A percentile compares a stretch with the other conserved stretches of the same genome.
Conservation (phyloP, 1,284 basidiomycete species). For the Xerocomus subilludens region DNA sequence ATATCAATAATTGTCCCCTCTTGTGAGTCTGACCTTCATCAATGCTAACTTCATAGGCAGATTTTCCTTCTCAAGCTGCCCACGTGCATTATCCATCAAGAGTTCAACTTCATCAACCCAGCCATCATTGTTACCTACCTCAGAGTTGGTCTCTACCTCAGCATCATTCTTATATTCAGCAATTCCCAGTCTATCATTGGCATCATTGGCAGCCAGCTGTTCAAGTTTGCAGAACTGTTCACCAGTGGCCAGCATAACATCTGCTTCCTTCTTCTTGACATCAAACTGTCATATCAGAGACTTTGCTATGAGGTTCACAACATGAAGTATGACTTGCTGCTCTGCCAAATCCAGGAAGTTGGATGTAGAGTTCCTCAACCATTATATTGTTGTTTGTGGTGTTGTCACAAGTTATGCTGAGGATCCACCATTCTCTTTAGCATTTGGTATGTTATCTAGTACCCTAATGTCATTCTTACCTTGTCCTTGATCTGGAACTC, state of each 20-base stretch:
- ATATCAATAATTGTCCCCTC: not conserved
- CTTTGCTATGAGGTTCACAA: not conserved
- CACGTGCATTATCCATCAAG: no score
- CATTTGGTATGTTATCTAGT: not conserved
- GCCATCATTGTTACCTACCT: no score
- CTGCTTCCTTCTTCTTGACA: not conserved
- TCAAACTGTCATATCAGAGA: not conserved
- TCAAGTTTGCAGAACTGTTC: no score
- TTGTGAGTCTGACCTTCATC: not conserved
- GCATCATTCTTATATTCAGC: no score
- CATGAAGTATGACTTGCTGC: not conserved
- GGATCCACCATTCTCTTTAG: not conserved
- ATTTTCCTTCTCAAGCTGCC: no score
- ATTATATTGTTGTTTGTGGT: not conserved
- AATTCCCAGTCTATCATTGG: no score
- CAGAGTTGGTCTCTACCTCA: no score
- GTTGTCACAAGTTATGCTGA: not conserved
- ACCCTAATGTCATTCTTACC: not conserved
- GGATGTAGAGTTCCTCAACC: not conserved
- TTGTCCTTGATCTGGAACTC: constrained; percentile 19
- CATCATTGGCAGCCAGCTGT: no score
- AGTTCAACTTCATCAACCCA: no score
- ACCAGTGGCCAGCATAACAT: no score
- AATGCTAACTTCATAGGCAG: not conserved
- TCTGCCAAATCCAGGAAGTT: not conserved